phyloP scores from a whole-genome alignment of 2,329 filamentous ascomycete species.

The Neurospora sp. region DNA sequence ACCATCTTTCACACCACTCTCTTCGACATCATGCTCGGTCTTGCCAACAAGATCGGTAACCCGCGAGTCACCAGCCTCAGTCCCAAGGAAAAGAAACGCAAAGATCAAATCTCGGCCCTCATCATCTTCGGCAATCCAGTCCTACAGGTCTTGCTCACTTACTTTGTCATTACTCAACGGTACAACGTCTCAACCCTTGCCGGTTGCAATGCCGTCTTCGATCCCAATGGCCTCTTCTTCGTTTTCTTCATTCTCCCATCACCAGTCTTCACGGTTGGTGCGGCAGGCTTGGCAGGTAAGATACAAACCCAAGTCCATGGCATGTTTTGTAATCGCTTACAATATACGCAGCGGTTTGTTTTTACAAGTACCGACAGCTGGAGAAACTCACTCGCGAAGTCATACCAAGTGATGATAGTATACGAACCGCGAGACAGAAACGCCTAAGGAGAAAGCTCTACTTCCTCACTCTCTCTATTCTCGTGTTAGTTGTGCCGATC shows the following conservation, averaged over 20 bases:
- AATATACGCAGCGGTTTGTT: constrained; percentile 31
- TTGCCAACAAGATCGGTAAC: constrained; percentile 39
- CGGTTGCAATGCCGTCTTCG: constrained; percentile 37
- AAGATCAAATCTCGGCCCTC: constrained; percentile 36
- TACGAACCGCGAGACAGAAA: constrained; percentile 31
- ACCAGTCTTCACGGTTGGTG: constrained; percentile 31
- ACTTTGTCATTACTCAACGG: constrained; percentile 35
- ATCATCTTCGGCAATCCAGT: constrained; percentile 46
- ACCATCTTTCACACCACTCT: constrained; percentile 40
- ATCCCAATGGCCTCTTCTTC: constrained; percentile 36
- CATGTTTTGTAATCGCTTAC: neutral
- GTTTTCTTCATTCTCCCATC: constrained; percentile 38
- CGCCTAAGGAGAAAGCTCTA: constrained; percentile 44
- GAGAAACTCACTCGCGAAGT: constrained; percentile 30
- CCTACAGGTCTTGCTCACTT: constrained; percentile 38
- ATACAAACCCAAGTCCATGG: constrained; percentile 2
- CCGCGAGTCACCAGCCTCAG: constrained; percentile 30
- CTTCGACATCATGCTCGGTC: constrained; percentile 44
- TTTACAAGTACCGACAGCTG: constrained; percentile 36
- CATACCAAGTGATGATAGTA: constrained; percentile 27
- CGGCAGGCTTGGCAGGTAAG: constrained; percentile 40
- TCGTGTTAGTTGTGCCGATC: constrained; percentile 42
- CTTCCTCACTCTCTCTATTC: constrained; percentile 41
- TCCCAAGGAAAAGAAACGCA: constrained; percentile 29
- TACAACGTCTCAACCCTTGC: constrained; percentile 39